Conservation (phyloP, 305 asterid species). For the Fraxinus xanthoxyloides region DNA sequence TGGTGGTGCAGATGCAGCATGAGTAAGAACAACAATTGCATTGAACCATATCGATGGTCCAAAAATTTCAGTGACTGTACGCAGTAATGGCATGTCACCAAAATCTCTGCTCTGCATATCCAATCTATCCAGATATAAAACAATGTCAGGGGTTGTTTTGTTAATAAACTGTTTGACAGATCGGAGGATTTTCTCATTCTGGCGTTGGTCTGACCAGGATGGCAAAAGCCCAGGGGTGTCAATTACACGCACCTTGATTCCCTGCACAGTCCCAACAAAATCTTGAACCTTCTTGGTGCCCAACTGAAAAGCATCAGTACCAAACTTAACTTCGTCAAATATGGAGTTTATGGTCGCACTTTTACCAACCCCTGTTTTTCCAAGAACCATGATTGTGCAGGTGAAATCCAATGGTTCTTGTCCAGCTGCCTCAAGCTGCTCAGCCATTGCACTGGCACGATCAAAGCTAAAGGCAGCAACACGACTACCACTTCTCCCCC, state of each 20-base stretch:
- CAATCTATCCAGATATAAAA: constrained; percentile 92
- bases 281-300: constrained; percentile 97
- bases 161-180: constrained; percentile 78
- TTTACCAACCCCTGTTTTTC: constrained; percentile 97
- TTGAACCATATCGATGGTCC: constrained; percentile 98
- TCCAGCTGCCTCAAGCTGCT: constrained; percentile 92
- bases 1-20: constrained; percentile 97
- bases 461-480: constrained; percentile 90
- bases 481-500: constrained; percentile 88
- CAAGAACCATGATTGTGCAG: constrained; percentile 96
- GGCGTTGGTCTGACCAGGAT: constrained; percentile 92
- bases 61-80: constrained; percentile 80
- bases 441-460: constrained; percentile 98
- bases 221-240: constrained; percentile 97
- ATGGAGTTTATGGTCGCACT: constrained; percentile 97
- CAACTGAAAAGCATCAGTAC: constrained; percentile 79
- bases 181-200: constrained; percentile 77
- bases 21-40: constrained; percentile 96
- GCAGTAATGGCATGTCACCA: constrained; percentile 84
- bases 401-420: constrained; percentile 90
- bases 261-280: constrained; percentile 93
- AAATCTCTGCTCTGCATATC: constrained; percentile 93
- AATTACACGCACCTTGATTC: constrained; percentile 87
- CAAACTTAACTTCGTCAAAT: constrained; percentile 80
- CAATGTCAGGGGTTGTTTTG: constrained; percentile 93